phyloP scores from a whole-genome alignment of 2,329 filamentous ascomycete species.

The Nemania sp. region DNA sequence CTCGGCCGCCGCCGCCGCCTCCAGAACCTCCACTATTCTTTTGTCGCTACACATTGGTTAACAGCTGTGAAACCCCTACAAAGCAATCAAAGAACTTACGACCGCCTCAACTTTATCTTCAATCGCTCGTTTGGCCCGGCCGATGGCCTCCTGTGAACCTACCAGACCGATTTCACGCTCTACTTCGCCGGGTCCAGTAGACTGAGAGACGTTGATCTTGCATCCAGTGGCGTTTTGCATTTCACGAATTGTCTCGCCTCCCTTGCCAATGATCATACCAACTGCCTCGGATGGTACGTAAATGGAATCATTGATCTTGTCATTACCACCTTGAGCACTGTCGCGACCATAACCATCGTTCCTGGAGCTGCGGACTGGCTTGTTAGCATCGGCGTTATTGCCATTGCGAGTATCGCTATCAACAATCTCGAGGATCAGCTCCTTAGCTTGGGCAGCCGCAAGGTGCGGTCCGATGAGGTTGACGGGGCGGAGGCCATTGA shows the following conservation, averaged over 20 bases:
- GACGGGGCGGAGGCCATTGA: conserved; percentile 86
- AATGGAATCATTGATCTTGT: conserved; percentile 81
- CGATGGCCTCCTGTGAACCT: conserved; percentile 75
- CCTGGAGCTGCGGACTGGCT: conserved; percentile 44
- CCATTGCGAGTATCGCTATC: conserved; percentile 78
- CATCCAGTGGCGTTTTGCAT: conserved; percentile 87
- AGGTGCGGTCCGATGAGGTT: conserved; percentile 82
- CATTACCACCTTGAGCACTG: conserved; percentile 47
- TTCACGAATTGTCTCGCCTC: conserved; percentile 90
- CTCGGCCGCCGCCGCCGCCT: conserved; percentile 49
- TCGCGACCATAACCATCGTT: conserved; percentile 46
- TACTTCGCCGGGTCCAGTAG: conserved; percentile 74
- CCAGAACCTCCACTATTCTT: conserved; percentile 56
- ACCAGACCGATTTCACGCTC: conserved; percentile 87
- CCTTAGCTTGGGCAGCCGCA: conserved; percentile 77
- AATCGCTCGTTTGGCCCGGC: conserved; percentile 79
- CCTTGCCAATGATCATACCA: conserved; percentile 95
- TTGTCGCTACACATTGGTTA: conserved; percentile 50
- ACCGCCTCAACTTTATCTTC: conserved; percentile 92
- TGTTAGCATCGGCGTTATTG: conserved; percentile 28
- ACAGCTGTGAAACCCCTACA: conserved; percentile 11
- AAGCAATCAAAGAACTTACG: conserved; percentile 54
- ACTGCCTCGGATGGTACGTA: conserved; percentile 88
- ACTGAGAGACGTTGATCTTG: conserved; percentile 91
- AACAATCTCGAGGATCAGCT: conserved; percentile 90